A percentile compares a stretch with the other conserved stretches of the same genome.
phyloP scores from a whole-genome alignment of 345 rosid genomes.

The Eutrema japonicum region DNA sequence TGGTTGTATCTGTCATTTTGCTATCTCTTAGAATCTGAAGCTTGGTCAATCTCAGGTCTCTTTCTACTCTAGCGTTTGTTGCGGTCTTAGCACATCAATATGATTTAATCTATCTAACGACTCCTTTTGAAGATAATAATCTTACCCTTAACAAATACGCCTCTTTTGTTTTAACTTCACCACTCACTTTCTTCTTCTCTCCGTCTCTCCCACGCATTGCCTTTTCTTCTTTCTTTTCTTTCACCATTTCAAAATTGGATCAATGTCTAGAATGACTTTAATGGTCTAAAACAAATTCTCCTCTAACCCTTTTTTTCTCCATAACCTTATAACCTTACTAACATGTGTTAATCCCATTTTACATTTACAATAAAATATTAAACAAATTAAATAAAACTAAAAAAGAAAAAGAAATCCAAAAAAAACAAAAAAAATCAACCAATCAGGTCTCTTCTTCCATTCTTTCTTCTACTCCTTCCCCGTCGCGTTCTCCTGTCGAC shows the following conservation, averaged over 20 bases:
- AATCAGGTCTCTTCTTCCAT: too few species aligned
- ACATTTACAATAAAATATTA: too few species aligned
- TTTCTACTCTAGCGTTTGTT: conserved; percentile 35
- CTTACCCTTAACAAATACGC: conserved; percentile 37
- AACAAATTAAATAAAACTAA: too few species aligned
- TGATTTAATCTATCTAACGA: conserved; percentile 29
- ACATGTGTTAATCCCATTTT: too few species aligned
- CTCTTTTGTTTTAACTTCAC: conserved; percentile 37
- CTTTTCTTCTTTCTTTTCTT: conserved; percentile 33
- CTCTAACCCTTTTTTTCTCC: too few species aligned
- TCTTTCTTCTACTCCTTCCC: too few species aligned
- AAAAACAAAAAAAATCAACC: too few species aligned
- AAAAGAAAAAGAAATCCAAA: too few species aligned
- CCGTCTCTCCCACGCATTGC: conserved; percentile 32
- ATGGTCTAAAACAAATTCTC: too few species aligned
- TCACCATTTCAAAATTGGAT: conserved; percentile 30
- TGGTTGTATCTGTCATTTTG: conserved; percentile 27
- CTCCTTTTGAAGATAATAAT: conserved; percentile 36
- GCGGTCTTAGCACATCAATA: conserved; percentile 38
- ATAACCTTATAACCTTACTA: too few species aligned
- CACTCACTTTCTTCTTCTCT: conserved; percentile 14
- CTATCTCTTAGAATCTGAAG: conserved; percentile 29
- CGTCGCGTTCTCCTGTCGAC: too few species aligned
- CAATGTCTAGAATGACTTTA: too few species aligned
- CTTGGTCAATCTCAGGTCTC: conserved; percentile 32